phyloP scores from a whole-genome alignment of 495 filamentous ascomycete genomes.

The Talaromyces nanjingensis region DNA sequence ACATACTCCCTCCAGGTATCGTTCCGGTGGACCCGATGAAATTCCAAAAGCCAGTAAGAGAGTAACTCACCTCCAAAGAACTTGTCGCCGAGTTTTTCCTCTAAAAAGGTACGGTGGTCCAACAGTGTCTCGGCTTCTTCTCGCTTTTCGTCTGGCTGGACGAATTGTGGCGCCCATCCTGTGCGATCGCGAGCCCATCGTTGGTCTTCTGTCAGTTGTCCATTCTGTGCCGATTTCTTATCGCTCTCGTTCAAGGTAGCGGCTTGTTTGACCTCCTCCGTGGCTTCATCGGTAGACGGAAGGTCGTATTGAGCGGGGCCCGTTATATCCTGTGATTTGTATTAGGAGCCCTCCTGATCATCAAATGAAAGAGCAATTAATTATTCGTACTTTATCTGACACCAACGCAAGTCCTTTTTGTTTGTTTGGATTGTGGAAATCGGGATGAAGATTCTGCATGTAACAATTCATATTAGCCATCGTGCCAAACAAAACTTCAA shows the following conservation, averaged over 20 bases:
- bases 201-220: constrained; percentile 49
- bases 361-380: background rate
- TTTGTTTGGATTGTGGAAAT: constrained; percentile 58
- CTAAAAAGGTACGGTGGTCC: constrained; percentile 84
- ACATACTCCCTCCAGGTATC: no score
- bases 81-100: constrained; percentile 76
- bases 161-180: constrained; percentile 87
- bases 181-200: constrained; percentile 62
- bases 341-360: background rate
- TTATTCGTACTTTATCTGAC: constrained; percentile 57
- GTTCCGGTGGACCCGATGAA: background rate
- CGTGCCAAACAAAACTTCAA: background rate
- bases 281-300: constrained; percentile 64
- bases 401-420: constrained; percentile 61
- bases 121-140: constrained; percentile 58
- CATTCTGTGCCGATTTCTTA: constrained; percentile 38
- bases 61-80: constrained; percentile 71
- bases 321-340: constrained; percentile 49
- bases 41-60: background rate
- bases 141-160: constrained; percentile 41
- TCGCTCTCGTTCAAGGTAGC: constrained; percentile 34
- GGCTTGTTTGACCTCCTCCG: constrained; percentile 43
- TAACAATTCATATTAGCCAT: constrained; percentile 13
- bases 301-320: constrained; percentile 69
- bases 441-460: constrained; percentile 49